Conservation (phyloP, 2,329 filamentous ascomycete species). For the Knoxdaviesia proteae region DNA sequence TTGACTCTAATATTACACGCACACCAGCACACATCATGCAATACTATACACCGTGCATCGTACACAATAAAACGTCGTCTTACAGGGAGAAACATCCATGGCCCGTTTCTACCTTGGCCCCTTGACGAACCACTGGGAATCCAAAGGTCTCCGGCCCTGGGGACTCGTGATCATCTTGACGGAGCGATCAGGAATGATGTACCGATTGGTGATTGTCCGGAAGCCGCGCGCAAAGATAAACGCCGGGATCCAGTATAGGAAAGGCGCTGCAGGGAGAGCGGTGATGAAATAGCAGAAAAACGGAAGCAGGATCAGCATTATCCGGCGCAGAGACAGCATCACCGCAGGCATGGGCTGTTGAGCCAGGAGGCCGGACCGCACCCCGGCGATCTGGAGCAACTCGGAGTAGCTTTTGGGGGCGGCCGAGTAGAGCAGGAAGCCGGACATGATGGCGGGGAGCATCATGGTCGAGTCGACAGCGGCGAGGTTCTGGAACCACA, state of each 20-base stretch:
- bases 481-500: conserved; percentile 35
- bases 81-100: no score
- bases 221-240: not conserved
- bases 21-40: no score
- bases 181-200: not conserved
- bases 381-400: conserved; percentile 6
- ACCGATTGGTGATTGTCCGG: not conserved
- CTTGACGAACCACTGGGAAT: no score
- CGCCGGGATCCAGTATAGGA: conserved; percentile 14
- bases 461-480: conserved; percentile 27
- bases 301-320: conserved; percentile 12
- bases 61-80: no score
- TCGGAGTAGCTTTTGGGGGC: conserved; percentile 7
- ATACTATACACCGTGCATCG: no score
- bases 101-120: no score
- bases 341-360: no score
- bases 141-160: no score
- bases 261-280: conserved; percentile 18
- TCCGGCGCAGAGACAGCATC: conserved; percentile 8
- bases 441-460: conserved; percentile 15
- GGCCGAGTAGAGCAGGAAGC: conserved; percentile 10
- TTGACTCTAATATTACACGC: no score
- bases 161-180: no score
- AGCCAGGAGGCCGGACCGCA: conserved; percentile 1
- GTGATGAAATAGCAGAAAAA: conserved; percentile 14